Evolutionary conservation across 2,329 filamentous ascomycete genomes (phyloP).

Genomic region (Trichoderma guizhouense): DNA sequence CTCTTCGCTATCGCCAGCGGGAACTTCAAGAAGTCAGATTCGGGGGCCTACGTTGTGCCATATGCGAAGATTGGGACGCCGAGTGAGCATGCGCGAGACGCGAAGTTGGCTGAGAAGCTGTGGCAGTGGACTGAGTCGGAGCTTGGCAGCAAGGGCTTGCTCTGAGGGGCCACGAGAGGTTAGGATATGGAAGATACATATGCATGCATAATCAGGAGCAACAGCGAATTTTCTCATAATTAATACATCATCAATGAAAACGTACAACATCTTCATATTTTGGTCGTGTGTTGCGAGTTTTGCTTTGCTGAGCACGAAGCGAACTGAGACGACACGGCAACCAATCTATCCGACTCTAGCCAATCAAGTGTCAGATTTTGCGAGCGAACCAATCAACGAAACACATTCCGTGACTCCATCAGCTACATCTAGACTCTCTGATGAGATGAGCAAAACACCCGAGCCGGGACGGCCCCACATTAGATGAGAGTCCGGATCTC

Average conservation of each 20-base stretch:
- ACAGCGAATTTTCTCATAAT: not conserved
- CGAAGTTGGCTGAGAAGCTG: slow-evolving; percentile 19
- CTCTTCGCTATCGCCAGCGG: slow-evolving; percentile 24
- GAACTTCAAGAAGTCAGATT: slow-evolving; percentile 20
- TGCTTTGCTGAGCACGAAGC: not conserved
- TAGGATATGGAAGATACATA: not conserved
- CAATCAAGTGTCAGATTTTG: not conserved
- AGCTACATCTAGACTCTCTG: not conserved
- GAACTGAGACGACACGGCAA: not conserved
- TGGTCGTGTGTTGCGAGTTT: not conserved
- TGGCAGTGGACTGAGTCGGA: slow-evolving; percentile 21
- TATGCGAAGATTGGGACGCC: slow-evolving; percentile 25
- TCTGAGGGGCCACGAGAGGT: not conserved
- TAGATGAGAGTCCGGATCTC: not conserved
- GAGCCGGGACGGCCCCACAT: slow-evolving; percentile 6
- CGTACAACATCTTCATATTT: not conserved
- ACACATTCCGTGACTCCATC: not conserved
- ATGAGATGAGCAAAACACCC: not conserved
- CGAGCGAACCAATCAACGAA: not conserved
- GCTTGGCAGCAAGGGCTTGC: slow-evolving; percentile 16
- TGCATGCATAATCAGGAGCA: not conserved
- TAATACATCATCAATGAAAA: not conserved
- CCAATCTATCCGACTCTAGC: not conserved
- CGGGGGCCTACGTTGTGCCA: slow-evolving; percentile 24
- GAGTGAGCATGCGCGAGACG: slow-evolving; percentile 20